Conservation (phyloP, 2,329 filamentous ascomycete genomes). For the Hypoxylon sp. region DNA sequence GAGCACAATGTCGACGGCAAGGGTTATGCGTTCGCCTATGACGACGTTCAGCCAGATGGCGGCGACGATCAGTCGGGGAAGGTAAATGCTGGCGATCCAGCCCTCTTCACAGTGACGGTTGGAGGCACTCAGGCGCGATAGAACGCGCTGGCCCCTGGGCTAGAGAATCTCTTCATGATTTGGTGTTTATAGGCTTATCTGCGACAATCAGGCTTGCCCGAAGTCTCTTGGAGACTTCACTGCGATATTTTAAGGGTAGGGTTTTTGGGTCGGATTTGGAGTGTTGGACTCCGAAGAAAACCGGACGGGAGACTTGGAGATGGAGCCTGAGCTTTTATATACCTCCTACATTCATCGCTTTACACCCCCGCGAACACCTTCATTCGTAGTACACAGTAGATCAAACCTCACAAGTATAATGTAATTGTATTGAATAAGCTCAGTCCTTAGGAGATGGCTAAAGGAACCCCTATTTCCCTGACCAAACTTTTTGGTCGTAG, state of each 20-base stretch:
- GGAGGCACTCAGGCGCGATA: conserved; percentile 57
- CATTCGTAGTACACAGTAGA: not conserved
- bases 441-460: not conserved
- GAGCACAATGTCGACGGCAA: conserved; percentile 66
- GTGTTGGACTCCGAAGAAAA: not conserved
- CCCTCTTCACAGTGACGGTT: conserved; percentile 65
- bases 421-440: not conserved
- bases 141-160: conserved; percentile 8
- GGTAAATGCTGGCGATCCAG: conserved; percentile 66
- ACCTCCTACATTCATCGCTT: too few species aligned
- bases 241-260: not conserved
- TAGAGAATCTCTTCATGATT: not conserved
- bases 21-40: conserved; percentile 74
- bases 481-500: not conserved
- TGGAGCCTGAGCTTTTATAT: too few species aligned
- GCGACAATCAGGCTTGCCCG: not conserved
- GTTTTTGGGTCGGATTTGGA: not conserved
- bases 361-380: too few species aligned
- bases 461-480: not conserved
- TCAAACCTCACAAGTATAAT: not conserved
- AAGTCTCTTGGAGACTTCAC: not conserved
- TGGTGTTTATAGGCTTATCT: conserved; percentile 4
- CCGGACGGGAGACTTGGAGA: too few species aligned
- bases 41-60: conserved; percentile 68
- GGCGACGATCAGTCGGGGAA: conserved; percentile 69